Conservation (phyloP, 345 rosid species). For the Nephelium lappaceum region DNA sequence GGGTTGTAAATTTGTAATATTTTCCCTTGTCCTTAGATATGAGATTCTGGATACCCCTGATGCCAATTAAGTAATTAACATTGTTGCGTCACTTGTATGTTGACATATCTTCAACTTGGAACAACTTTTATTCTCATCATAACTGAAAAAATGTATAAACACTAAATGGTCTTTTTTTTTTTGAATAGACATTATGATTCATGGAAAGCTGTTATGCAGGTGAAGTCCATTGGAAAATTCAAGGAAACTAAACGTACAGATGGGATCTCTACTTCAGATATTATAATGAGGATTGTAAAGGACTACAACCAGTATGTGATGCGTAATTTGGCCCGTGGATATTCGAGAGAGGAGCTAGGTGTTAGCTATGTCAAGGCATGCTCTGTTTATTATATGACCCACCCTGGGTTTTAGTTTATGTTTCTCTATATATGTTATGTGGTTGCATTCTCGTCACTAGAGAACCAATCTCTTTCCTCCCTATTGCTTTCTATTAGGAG, state of each 20-base stretch:
- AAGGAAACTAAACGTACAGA: slow-evolving; percentile 72
- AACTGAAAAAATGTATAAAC: too few species aligned
- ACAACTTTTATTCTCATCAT: too few species aligned
- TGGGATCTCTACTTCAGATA: slow-evolving; percentile 74
- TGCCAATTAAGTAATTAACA: not conserved
- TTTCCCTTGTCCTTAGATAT: not conserved
- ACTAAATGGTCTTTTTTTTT: not conserved
- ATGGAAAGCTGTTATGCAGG: slow-evolving; percentile 33
- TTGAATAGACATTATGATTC: not conserved
- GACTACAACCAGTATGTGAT: slow-evolving; percentile 73
- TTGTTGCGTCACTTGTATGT: not conserved
- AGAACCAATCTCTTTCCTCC: not conserved
- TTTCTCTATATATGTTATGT: not conserved
- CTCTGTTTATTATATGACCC: not conserved
- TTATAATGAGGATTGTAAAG: slow-evolving; percentile 72
- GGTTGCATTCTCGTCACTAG: not conserved
- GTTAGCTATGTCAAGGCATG: slow-evolving; percentile 72
- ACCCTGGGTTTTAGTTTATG: not conserved
- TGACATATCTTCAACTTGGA: too few species aligned
- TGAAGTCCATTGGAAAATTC: slow-evolving; percentile 56
- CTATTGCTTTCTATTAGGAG: slow-evolving; percentile 41
- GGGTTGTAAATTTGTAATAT: not conserved
- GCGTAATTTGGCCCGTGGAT: slow-evolving; percentile 73
- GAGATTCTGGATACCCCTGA: not conserved
- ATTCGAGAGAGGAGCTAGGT: slow-evolving; percentile 68